Evolutionary conservation across 202 grass and related monocot genomes (phyloP), one percentile per base, ranked within the genome.

Genomic region (Setaria italica): DNA sequence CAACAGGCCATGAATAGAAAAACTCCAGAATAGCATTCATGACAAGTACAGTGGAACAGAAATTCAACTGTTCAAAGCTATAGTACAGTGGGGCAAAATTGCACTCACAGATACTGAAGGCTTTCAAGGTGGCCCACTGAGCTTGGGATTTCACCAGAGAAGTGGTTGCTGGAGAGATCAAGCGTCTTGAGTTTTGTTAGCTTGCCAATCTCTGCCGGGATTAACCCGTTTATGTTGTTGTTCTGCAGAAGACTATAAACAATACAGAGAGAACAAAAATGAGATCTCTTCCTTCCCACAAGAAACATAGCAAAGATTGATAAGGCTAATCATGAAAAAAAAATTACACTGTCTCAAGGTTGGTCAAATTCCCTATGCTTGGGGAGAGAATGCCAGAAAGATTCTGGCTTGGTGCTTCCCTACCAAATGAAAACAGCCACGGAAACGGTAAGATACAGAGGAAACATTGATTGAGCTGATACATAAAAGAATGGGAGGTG

Each of bases 101-200:
- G 81, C 78, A 90, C 97, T 97, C 80, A 99, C 97, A 99, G 74
- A 81, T 97, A 99, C 67, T 89, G 90, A 84, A 99, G 94, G 83
- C 75, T 89, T 30, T 86, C 76, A 35, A 99, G 94, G 82, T 90
- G 92, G 69, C 83, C 81, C 25, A 94, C 87, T 5, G 97, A 93
- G 80, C 48, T 60, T 33, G 94, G 94, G 54, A 97, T 99, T 93
- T 81, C 89, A 72, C 92, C 92, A 70, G 76, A 91, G 43, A 99
- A 87, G 73, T 89, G 90, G 63, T 99, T 99, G 81, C 89, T 99
- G 50, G 97, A 99, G 54, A 99, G 92, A 81, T 99, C 97, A 50
- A 97, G 92, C 74, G 97, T 94, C 82, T 87, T 94, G 37, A 99
- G 97, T 54, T 83, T 92, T 35, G 85, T 83, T 45, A 99, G 92